phyloP scores from a whole-genome alignment of 2,329 filamentous ascomycete genomes.

The Pseudodiploospora longispora region DNA sequence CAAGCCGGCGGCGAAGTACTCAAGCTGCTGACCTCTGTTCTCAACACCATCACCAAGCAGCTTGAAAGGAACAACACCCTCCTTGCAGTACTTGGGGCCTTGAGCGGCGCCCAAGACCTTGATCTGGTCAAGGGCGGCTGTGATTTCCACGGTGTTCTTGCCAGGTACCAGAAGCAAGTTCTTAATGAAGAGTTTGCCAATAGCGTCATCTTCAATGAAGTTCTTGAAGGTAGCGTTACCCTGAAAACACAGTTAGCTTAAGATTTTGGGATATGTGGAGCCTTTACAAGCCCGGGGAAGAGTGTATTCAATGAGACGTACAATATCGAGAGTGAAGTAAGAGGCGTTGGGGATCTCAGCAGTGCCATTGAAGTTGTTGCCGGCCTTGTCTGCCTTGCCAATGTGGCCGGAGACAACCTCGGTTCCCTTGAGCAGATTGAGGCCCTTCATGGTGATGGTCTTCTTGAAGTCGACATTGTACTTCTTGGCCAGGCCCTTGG shows the following conservation, averaged over 20 bases:
- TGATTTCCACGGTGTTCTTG: constrained; percentile 46
- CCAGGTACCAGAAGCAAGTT: constrained; percentile 53
- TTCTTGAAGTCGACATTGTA: constrained; percentile 50
- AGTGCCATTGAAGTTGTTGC: constrained; percentile 53
- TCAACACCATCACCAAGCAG: constrained; percentile 45
- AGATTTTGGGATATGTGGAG: no score
- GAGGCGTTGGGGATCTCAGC: constrained; percentile 57
- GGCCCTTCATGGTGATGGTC: constrained; percentile 40
- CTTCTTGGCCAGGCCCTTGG: constrained; percentile 39
- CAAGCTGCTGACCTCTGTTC: constrained; percentile 42
- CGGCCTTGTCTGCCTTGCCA: constrained; percentile 29
- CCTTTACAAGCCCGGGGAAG: no score
- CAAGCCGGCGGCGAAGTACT: constrained; percentile 50
- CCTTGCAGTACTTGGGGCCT: constrained; percentile 41
- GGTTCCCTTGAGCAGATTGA: constrained; percentile 49
- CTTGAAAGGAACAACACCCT: constrained; percentile 45
- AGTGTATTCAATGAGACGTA: constrained; percentile 25
- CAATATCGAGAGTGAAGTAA: constrained; percentile 55
- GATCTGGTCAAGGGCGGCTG: constrained; percentile 43
- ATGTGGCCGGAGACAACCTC: constrained; percentile 43
- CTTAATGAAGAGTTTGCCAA: constrained; percentile 51
- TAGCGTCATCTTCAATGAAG: constrained; percentile 39
- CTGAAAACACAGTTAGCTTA: constrained; percentile 19
- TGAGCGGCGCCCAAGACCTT: constrained; percentile 32
- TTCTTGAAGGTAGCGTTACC: constrained; percentile 58